phyloP scores from a whole-genome alignment of 2,329 filamentous ascomycete species.

The Grosmannia huntii region DNA sequence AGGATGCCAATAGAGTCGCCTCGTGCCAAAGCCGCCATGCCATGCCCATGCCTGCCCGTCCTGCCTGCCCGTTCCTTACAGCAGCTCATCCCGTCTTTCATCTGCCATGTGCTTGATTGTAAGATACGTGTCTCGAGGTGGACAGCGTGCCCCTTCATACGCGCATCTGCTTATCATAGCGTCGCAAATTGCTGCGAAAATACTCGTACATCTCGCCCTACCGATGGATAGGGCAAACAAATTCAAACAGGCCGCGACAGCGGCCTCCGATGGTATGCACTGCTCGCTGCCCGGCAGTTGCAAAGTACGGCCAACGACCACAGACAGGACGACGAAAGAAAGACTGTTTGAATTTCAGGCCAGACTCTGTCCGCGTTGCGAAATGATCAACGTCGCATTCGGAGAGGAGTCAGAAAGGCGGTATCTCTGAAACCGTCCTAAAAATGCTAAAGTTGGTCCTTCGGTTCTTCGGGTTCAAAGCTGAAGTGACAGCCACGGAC shows the following conservation, averaged over 20 bases:
- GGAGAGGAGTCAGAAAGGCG: background rate
- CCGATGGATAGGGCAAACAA: background rate
- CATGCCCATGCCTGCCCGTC: background rate
- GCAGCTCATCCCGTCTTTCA: background rate
- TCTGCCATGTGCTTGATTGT: background rate
- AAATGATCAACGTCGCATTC: background rate
- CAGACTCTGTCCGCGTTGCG: background rate
- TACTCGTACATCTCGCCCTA: too few species aligned
- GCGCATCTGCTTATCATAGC: background rate
- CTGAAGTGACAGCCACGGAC: background rate
- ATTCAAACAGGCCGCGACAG: background rate
- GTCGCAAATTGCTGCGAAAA: background rate
- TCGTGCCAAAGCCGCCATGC: background rate
- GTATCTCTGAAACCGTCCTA: slow-evolving; percentile 2
- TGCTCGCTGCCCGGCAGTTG: background rate
- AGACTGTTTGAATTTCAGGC: background rate
- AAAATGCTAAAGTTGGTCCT: background rate
- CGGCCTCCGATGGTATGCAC: background rate
- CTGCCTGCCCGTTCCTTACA: background rate
- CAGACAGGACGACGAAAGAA: background rate
- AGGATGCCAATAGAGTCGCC: too few species aligned
- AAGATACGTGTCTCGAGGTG: background rate
- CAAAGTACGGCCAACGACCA: background rate
- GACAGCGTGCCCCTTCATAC: too few species aligned
- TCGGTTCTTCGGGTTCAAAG: background rate